phyloP scores from a whole-genome alignment of 345 rosid genomes.

The Salix arbutifolia region DNA sequence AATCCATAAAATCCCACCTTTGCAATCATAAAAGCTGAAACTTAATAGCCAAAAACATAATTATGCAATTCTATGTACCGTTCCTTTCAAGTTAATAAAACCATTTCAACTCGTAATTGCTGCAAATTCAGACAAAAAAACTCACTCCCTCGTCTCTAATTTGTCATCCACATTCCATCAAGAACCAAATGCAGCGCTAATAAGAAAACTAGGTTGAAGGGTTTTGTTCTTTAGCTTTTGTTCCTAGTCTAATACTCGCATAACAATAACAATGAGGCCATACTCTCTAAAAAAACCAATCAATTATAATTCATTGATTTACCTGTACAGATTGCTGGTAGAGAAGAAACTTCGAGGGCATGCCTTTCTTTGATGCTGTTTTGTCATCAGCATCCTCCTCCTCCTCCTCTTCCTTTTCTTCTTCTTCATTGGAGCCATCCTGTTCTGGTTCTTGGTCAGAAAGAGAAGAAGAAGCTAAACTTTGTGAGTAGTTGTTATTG shows the following conservation, averaged over 20 bases:
- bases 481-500: constrained; percentile 7
- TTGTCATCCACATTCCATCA: not conserved
- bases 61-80: too few species aligned
- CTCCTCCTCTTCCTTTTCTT: constrained; percentile 25
- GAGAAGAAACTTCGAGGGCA: constrained; percentile 73
- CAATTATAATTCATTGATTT: not conserved
- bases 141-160: too few species aligned
- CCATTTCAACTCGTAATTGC: too few species aligned
- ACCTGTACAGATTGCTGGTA: constrained; percentile 92
- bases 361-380: constrained; percentile 27
- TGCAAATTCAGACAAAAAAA: not conserved
- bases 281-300: too few species aligned
- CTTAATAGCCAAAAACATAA: too few species aligned
- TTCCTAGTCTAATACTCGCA: too few species aligned
- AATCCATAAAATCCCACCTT: not conserved
- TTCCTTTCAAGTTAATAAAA: too few species aligned
- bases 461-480: constrained; percentile 24
- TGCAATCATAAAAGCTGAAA: too few species aligned
- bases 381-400: constrained; percentile 22
- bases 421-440: constrained; percentile 19
- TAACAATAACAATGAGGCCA: too few species aligned
- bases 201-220: not conserved
- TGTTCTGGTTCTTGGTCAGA: constrained; percentile 19
- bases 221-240: not conserved
- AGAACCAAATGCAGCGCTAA: not conserved